Base-by-base conservation (phyloP, 129 eudicot genomes). In the Sambucus nigra region DNA sequence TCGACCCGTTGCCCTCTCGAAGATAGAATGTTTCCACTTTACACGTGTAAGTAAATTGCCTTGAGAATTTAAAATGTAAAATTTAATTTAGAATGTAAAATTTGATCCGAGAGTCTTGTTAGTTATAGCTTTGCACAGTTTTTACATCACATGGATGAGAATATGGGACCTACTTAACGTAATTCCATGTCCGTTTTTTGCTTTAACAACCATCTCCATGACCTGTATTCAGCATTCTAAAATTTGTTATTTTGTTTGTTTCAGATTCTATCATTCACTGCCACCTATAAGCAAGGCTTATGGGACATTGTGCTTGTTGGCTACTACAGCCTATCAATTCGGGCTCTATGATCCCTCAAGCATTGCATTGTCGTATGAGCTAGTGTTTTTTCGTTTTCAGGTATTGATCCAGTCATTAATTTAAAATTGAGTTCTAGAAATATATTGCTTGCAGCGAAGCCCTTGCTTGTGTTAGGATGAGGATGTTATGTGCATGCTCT, bases 211-310 rank as follows among this genome's bases (percentile, higher is more conserved):
- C n/a, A n/a, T 53, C 38, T 25, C 53, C 22, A 13, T 24, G 58
- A 25, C 35, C 44, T 55, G 6, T 33, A 12, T 35, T 25, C 0
- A 21, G 8, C 23, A 17, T 12, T 52, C 44, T 52, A 18, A 28
- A 9, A 14, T 44, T 23, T 25, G 13, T 58, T 50, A 15, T 27
- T 24, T 25, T 25, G 51, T 28, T 67, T 53, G 14, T 56, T 69
- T 16, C 83, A 87, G 96, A 54, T 83, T 23, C 60, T 87, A 83
- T 47, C 52, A 74, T 25, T 74, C 94, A 12, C 89, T 83, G 58
- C 96, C 96, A 51, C 89, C 96, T 35, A 67, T 87, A 61, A 83
- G 67, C 79, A 87, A 80, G 79, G 83, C 82, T 61, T 87, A 74
- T 72, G 91, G 84, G 26, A 87, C 96, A 47, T 62, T 80, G 46